phyloP scores from a whole-genome alignment of 139 green algal species.

The Tetradesmus obliquus region DNA sequence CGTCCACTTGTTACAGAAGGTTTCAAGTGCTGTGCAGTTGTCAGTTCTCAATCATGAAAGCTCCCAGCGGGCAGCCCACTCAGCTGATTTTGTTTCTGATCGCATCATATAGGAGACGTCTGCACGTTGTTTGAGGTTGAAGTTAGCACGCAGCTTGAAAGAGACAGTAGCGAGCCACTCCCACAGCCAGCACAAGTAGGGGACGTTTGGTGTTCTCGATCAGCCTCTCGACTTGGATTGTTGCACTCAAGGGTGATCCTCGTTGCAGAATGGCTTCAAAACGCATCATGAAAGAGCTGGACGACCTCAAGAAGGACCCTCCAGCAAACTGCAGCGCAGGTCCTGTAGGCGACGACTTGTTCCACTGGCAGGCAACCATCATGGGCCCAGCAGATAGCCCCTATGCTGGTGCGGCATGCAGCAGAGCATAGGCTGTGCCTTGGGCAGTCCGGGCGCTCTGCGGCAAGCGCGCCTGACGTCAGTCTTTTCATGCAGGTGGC shows the following conservation, averaged over 20 bases:
- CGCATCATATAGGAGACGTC: neutral
- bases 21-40: too few species aligned
- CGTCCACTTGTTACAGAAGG: too few species aligned
- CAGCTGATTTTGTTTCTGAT: neutral
- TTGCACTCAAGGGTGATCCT: neutral
- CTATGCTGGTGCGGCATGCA: slow-evolving; percentile 72
- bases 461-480: neutral
- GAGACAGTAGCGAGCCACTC: neutral
- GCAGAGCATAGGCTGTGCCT: neutral
- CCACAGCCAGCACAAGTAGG: neutral
- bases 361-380: slow-evolving; percentile 92
- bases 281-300: slow-evolving; percentile 53
- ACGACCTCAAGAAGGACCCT: slow-evolving; percentile 51
- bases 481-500: slow-evolving; percentile 54
- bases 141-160: neutral
- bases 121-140: neutral
- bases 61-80: neutral
- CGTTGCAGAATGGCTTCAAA: slow-evolving; percentile 42
- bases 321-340: slow-evolving; percentile 54
- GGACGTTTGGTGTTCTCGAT: neutral
- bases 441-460: neutral
- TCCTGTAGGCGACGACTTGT: slow-evolving; percentile 86
- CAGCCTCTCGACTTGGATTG: neutral
- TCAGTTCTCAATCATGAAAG: neutral
- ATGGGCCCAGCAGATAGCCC: slow-evolving; percentile 86